Conservation (phyloP, 179 eudicot genomes). For the Pouteria campechiana region DNA sequence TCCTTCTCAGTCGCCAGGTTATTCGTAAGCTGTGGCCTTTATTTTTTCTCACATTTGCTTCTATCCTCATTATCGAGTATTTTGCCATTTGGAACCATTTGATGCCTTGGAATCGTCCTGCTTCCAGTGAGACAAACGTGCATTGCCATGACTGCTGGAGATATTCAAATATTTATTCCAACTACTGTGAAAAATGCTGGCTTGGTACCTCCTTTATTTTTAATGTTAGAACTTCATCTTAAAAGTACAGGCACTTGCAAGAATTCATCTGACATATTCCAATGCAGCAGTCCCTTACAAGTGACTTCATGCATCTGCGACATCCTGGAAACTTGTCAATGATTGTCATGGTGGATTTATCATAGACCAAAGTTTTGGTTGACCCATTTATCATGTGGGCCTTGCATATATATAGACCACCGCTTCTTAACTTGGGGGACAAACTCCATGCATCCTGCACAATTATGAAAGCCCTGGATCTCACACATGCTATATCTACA, state of each 20-base stretch:
- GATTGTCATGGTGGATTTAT: no score
- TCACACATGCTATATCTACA: no score
- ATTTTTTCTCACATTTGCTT: conserved; percentile 70
- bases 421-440: no score
- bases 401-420: no score
- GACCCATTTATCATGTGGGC: no score
- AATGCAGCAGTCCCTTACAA: no score
- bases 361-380: no score
- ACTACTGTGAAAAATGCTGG: conserved; percentile 79
- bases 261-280: no score
- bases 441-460: no score
- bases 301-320: no score
- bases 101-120: conserved; percentile 23
- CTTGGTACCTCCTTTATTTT: conserved; percentile 39
- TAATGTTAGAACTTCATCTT: background rate
- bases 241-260: background rate
- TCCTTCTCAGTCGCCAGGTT: conserved; percentile 56
- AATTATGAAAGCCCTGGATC: no score
- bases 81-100: conserved; percentile 68
- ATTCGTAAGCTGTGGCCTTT: conserved; percentile 81
- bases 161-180: conserved; percentile 46
- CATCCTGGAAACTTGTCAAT: no score
- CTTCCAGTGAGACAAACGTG: conserved; percentile 18
- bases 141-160: conserved; percentile 91
- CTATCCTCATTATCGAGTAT: conserved; percentile 68